phyloP scores from a whole-genome alignment of 495 filamentous ascomycete species.

The Neurospora discreta region DNA sequence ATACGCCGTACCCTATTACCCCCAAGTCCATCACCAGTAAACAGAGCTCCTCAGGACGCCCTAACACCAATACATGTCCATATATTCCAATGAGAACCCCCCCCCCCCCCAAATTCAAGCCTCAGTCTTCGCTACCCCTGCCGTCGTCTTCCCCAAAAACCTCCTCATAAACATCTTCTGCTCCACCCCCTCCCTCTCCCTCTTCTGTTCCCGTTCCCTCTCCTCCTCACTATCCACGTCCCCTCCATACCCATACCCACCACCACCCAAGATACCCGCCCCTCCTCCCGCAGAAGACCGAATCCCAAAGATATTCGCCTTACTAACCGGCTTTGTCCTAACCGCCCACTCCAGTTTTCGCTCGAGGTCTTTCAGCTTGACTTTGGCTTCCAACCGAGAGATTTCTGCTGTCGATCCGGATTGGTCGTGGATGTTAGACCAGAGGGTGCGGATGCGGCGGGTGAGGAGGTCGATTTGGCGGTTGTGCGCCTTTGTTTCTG shows the following conservation, averaged over 20 bases:
- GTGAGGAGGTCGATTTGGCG: constrained; percentile 55
- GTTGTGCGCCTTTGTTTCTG: constrained; percentile 40
- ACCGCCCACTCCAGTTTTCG: constrained; percentile 61
- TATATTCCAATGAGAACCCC: too few relatives aligned
- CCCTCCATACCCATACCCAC: neutral
- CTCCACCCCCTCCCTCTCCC: constrained; percentile 3
- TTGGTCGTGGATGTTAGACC: constrained; percentile 59
- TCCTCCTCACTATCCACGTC: constrained; percentile 17
- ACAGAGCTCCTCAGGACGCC: too few relatives aligned
- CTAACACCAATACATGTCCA: too few relatives aligned
- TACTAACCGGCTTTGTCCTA: constrained; percentile 51
- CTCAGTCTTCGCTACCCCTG: neutral
- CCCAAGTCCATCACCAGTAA: too few relatives aligned
- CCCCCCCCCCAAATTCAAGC: too few relatives aligned
- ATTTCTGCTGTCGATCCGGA: constrained; percentile 51
- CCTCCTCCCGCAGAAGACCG: neutral
- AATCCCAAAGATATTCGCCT: constrained; percentile 43
- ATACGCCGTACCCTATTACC: too few relatives aligned
- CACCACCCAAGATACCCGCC: neutral
- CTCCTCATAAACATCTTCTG: constrained; percentile 35
- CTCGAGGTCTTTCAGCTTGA: constrained; percentile 56
- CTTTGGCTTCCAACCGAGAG: constrained; percentile 62
- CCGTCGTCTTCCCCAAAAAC: constrained; percentile 25
- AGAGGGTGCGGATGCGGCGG: constrained; percentile 50
- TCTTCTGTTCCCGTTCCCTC: neutral